Conservation (phyloP, 2,329 filamentous ascomycete species). For the Diplodia intermedia region DNA sequence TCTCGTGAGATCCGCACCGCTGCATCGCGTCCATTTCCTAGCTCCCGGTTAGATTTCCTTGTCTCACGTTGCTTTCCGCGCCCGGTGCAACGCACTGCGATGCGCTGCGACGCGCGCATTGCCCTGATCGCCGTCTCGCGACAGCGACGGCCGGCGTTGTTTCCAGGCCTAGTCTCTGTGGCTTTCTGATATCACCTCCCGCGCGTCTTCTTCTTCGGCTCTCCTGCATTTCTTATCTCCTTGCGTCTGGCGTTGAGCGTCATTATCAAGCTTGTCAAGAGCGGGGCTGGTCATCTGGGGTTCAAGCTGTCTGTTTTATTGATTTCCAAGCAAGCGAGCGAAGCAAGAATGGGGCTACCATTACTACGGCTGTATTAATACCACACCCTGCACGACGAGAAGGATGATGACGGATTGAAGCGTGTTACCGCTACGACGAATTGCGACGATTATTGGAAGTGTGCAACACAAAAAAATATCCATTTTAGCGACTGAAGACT, state of each 20-base stretch:
- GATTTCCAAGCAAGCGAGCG: constrained; percentile 21
- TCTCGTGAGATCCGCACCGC: constrained; percentile 20
- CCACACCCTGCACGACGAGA: constrained; percentile 13
- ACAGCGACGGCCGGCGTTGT: constrained; percentile 13
- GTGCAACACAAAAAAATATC: constrained; percentile 17
- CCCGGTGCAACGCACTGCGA: constrained; percentile 11
- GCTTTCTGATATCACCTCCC: constrained; percentile 9
- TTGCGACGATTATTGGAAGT: constrained; percentile 16
- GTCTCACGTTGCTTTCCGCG: background rate
- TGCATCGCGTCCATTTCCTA: constrained; percentile 13
- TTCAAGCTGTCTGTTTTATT: constrained; percentile 3
- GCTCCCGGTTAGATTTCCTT: constrained; percentile 21
- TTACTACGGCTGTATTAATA: constrained; percentile 26
- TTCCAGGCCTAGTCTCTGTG: background rate
- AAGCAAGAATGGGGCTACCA: background rate
- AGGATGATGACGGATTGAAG: constrained; percentile 18
- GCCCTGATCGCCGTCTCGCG: constrained; percentile 11
- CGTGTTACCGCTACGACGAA: constrained; percentile 22
- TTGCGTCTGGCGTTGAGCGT: constrained; percentile 13
- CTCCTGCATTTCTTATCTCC: constrained; percentile 8
- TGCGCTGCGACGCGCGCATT: constrained; percentile 15
- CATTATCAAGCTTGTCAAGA: constrained; percentile 10
- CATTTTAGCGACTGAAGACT: background rate
- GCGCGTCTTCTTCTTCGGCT: constrained; percentile 4
- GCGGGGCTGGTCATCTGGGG: constrained; percentile 12